A percentile compares a stretch with the other conserved stretches of the same genome.
phyloP scores from a whole-genome alignment of 768 basidiomycete genomes.

The Leccinum boreale region DNA sequence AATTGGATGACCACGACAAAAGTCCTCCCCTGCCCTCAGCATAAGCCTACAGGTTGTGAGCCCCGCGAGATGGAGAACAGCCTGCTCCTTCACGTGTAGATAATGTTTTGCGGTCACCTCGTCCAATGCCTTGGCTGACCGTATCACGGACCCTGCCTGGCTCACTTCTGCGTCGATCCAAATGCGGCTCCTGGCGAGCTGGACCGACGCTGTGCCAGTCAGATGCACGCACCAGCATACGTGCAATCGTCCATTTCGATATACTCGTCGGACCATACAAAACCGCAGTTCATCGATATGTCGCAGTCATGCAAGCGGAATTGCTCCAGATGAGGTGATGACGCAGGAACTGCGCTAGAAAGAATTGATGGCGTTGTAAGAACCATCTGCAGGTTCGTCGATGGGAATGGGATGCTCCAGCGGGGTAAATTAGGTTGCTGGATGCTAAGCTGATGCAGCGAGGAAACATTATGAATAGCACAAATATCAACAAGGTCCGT shows the following conservation, averaged over 20 bases:
- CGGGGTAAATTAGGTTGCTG: conserved; percentile 35
- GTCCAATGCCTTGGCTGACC: conserved; percentile 32
- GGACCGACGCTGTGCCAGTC: conserved; percentile 47
- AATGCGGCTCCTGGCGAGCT: conserved; percentile 43
- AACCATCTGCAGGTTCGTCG: conserved; percentile 35
- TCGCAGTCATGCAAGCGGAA: conserved; percentile 58
- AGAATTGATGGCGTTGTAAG: conserved; percentile 24
- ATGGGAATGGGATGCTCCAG: conserved; percentile 31
- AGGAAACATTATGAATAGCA: conserved; percentile 34
- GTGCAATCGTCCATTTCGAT: conserved; percentile 46
- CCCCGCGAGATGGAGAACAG: conserved; percentile 49
- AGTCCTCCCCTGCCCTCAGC: conserved; percentile 40
- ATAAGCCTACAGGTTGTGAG: conserved; percentile 47
- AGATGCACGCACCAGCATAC: conserved; percentile 60
- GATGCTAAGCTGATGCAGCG: conserved; percentile 33
- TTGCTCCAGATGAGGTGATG: conserved; percentile 41
- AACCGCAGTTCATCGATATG: conserved; percentile 41
- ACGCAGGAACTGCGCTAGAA: conserved; percentile 14
- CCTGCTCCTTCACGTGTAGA: conserved; percentile 50
- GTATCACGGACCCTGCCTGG: conserved; percentile 1
- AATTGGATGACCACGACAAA: conserved; percentile 46
- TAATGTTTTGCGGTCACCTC: conserved; percentile 56
- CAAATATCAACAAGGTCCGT: conserved; percentile 26
- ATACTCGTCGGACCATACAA: conserved; percentile 40
- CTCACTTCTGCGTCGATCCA: background rate